Evolutionary conservation across 2,329 filamentous ascomycete genomes (phyloP).

Genomic region (Ophiostoma angusticollis): DNA sequence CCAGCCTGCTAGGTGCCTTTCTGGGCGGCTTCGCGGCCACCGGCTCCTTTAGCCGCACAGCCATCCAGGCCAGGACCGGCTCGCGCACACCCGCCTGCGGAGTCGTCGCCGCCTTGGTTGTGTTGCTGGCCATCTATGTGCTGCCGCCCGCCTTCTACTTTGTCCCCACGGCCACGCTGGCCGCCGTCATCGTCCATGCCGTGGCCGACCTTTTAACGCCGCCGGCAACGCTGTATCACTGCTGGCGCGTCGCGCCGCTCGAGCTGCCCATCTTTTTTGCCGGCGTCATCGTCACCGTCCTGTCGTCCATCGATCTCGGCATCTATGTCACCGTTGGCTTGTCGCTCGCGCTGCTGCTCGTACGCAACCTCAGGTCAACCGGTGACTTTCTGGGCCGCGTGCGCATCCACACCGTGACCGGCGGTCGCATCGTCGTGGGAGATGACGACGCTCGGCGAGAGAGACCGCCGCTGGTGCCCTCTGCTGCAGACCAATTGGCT

Average conservation of each 20-base stretch:
- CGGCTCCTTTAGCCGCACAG: slow-evolving; percentile 89
- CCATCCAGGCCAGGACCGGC: slow-evolving; percentile 94
- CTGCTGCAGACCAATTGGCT: no score
- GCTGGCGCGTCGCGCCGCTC: slow-evolving; percentile 37
- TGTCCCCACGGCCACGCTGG: slow-evolving; percentile 68
- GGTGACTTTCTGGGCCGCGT: slow-evolving; percentile 34
- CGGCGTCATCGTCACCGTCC: slow-evolving; percentile 18
- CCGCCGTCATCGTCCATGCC: slow-evolving; percentile 90
- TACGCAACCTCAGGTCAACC: slow-evolving; percentile 32
- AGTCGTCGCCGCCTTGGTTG: slow-evolving; percentile 73
- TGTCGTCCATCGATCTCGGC: slow-evolving; percentile 35
- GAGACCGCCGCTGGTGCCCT: no score
- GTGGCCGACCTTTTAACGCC: slow-evolving; percentile 51
- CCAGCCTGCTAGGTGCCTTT: slow-evolving; percentile 83
- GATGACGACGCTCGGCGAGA: no score
- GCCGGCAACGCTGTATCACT: slow-evolving; percentile 7
- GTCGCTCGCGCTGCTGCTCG: slow-evolving; percentile 30
- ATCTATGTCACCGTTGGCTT: slow-evolving; percentile 36
- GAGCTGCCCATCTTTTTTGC: slow-evolving; percentile 12
- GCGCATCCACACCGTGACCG: slow-evolving; percentile 5
- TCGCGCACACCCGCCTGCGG: slow-evolving; percentile 85
- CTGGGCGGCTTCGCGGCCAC: slow-evolving; percentile 85
- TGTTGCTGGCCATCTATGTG: slow-evolving; percentile 81
- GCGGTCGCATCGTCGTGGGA: slow-evolving; percentile 5
- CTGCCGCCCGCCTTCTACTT: slow-evolving; percentile 85